Conservation (phyloP, 768 basidiomycete species). For the Termitomyces sp. region DNA sequence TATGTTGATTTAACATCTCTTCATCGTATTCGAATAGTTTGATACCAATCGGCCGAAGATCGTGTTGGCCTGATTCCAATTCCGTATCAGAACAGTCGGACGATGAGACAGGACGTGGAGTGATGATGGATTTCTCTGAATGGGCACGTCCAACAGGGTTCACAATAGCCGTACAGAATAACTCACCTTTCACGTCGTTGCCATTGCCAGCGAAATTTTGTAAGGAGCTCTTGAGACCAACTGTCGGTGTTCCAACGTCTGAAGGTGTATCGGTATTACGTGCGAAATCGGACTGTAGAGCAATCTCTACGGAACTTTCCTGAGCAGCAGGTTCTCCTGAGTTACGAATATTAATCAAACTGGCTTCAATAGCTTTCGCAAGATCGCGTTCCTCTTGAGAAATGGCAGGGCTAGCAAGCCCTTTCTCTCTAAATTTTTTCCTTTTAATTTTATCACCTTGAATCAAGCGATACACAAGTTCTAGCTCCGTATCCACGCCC, state of each 20-base stretch:
- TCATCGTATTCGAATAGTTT: constrained; percentile 58
- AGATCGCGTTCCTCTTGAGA: constrained; percentile 40
- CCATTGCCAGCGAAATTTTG: not conserved
- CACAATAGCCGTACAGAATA: not conserved
- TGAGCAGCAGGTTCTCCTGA: not conserved
- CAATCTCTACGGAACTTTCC: not conserved
- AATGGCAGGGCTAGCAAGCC: not conserved
- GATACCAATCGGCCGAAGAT: constrained; percentile 57
- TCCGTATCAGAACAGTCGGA: constrained; percentile 6
- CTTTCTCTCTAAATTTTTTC: constrained; percentile 3
- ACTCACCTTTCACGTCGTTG: not conserved
- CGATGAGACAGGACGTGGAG: not conserved
- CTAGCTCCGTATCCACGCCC: constrained; percentile 37
- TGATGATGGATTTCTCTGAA: not conserved
- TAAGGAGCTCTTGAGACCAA: not conserved
- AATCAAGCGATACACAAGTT: constrained; percentile 48
- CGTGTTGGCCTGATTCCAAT: constrained; percentile 11
- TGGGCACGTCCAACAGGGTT: not conserved
- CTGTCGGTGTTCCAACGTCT: constrained; percentile 1
- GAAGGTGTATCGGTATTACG: not conserved
- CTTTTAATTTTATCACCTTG: constrained; percentile 21
- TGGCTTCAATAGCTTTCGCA: constrained; percentile 44
- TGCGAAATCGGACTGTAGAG: not conserved
- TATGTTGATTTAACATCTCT: constrained; percentile 45
- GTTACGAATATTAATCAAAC: constrained; percentile 27